These are phyloP conservation scores for Leccinum sublutescens DNA, from an alignment of 768 basidiomycete species.

Conservation along the genomic window DNA sequence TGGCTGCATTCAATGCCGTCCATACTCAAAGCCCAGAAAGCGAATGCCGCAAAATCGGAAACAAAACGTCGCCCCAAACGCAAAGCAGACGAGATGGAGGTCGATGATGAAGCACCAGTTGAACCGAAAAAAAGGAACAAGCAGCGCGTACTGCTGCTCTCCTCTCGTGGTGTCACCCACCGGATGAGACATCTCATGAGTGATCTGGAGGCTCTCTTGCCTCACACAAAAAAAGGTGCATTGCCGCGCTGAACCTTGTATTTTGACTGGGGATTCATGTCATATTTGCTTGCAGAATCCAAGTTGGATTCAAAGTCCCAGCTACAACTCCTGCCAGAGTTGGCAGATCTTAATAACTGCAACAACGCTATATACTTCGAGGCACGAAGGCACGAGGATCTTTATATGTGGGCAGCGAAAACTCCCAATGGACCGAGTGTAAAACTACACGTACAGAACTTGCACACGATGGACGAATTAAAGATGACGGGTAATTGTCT, in stretches of 20 bases:
- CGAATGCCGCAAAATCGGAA: slow-evolving; percentile 51
- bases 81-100: slow-evolving; percentile 61
- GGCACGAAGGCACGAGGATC: slow-evolving; percentile 90
- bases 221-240: slow-evolving; percentile 95
- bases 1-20: slow-evolving; percentile 51
- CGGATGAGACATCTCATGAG: slow-evolving; percentile 98
- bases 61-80: slow-evolving; percentile 52
- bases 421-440: slow-evolving; percentile 97
- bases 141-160: slow-evolving; percentile 90
- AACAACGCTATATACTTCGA: slow-evolving; percentile 98
- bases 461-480: slow-evolving; percentile 99
- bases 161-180: slow-evolving; percentile 91
- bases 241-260: slow-evolving; percentile 18
- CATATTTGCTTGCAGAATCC: slow-evolving; percentile 58
- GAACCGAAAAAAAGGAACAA: slow-evolving; percentile 74
- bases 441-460: slow-evolving; percentile 97
- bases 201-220: slow-evolving; percentile 84
- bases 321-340: slow-evolving; percentile 87
- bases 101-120: slow-evolving; percentile 45
- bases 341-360: slow-evolving; percentile 96
- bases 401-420: slow-evolving; percentile 96
- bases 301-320: slow-evolving; percentile 98
- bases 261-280: background rate
- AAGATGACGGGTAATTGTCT: slow-evolving; percentile 99
- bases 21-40: slow-evolving; percentile 58